Percentiles rank a stretch among this genome's conserved stretches.
These are phyloP conservation scores for Aphanomyces astaci DNA, from an alignment of 352 stramenopile genomes.

Conservation along the genomic window DNA sequence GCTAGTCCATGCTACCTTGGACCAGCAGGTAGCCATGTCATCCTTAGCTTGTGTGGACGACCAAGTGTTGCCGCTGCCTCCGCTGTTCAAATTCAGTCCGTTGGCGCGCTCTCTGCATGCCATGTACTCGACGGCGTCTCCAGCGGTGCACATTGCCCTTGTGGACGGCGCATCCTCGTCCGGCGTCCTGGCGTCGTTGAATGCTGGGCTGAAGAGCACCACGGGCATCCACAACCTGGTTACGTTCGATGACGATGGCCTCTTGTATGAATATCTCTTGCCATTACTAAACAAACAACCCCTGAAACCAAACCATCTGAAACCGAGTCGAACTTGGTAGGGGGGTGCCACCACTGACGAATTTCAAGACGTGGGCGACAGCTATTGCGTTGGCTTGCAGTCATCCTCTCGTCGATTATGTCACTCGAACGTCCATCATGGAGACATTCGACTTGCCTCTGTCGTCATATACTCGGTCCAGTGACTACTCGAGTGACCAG, in stretches of 20 bases:
- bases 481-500: constrained; percentile 40
- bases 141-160: constrained; percentile 55
- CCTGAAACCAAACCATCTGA: no score
- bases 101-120: constrained; percentile 43
- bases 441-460: constrained; percentile 20
- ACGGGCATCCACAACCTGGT: constrained; percentile 58
- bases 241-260: constrained; percentile 27
- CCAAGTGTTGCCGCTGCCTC: constrained; percentile 39
- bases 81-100: constrained; percentile 59
- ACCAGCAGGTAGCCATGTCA: constrained; percentile 29
- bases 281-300: neutral
- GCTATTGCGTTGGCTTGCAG: constrained; percentile 53
- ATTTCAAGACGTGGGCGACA: constrained; percentile 50
- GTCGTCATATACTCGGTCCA: constrained; percentile 23
- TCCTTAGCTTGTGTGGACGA: constrained; percentile 40
- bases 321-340: no score
- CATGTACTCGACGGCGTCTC: constrained; percentile 31
- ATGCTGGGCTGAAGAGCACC: constrained; percentile 32
- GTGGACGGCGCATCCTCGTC: constrained; percentile 31
- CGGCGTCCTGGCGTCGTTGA: constrained; percentile 30
- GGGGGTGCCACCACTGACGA: constrained; percentile 25
- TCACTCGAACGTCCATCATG: constrained; percentile 32
- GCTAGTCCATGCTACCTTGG: constrained; percentile 42
- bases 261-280: constrained; percentile 21
- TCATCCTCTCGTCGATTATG: constrained; percentile 40